A percentile compares a stretch with the other conserved stretches of the same genome.
These are phyloP conservation scores for Apiospora saccharicola DNA, from an alignment of 2,329 filamentous ascomycete species.

Conservation along the genomic window DNA sequence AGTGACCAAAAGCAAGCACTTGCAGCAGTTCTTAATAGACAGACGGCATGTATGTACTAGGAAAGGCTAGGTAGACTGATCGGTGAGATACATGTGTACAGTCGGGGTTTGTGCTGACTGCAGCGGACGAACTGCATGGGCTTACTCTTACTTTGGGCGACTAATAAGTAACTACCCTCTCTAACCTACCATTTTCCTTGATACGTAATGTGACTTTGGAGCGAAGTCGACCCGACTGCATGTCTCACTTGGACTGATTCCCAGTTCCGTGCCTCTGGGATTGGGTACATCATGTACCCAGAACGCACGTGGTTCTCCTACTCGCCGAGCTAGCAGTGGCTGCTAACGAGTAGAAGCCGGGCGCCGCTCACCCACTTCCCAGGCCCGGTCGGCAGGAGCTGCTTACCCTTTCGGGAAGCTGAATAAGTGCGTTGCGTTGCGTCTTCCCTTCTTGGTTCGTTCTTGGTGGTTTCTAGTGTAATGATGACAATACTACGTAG, in stretches of 20 bases:
- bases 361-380: constrained; percentile 11
- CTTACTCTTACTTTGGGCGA: neutral
- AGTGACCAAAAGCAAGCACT: constrained; percentile 4
- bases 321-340: constrained; percentile 10
- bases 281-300: neutral
- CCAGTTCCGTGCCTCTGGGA: constrained; percentile 10
- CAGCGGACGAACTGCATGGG: constrained; percentile 11
- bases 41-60: neutral
- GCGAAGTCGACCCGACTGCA: neutral
- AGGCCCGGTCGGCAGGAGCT: neutral
- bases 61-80: constrained; percentile 7
- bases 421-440: neutral
- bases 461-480: constrained; percentile 3
- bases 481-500: constrained; percentile 4
- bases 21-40: neutral
- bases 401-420: constrained; percentile 10
- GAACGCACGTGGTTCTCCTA: constrained; percentile 10
- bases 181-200: neutral
- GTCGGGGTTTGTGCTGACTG: constrained; percentile 5
- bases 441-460: neutral
- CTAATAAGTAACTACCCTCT: neutral
- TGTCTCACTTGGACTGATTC: constrained; percentile 10
- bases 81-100: neutral
- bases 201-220: neutral
- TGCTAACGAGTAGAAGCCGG: constrained; percentile 11